Conservation (phyloP, 2,329 filamentous ascomycete genomes). For the Phialocephala sp. region DNA sequence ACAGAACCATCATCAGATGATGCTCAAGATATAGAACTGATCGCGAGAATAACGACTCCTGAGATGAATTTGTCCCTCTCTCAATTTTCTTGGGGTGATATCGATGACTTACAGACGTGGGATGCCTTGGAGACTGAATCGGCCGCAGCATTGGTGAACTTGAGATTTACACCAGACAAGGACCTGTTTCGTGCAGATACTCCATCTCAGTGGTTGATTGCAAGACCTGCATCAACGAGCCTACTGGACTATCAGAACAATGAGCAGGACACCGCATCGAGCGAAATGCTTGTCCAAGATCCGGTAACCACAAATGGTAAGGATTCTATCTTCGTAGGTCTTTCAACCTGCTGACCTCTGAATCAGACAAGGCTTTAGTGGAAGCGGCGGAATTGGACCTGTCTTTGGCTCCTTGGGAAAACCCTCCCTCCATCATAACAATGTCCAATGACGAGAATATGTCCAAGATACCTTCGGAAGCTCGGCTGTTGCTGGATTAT, state of each 20-base stretch:
- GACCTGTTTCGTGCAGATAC: constrained; percentile 2
- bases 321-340: not conserved
- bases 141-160: constrained; percentile 13
- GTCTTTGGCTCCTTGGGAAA: not conserved
- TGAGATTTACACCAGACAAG: constrained; percentile 13
- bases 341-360: not conserved
- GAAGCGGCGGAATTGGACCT: not conserved
- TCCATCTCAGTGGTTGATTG: constrained; percentile 13
- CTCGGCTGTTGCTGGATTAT: constrained; percentile 23
- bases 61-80: constrained; percentile 16
- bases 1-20: not conserved
- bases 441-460: constrained; percentile 24
- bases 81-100: constrained; percentile 16
- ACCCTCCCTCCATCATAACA: constrained; percentile 8
- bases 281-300: not conserved
- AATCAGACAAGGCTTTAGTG: not conserved
- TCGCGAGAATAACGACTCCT: constrained; percentile 1
- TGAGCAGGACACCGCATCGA: not conserved
- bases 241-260: not conserved
- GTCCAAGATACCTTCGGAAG: constrained; percentile 25
- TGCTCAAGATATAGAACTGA: constrained; percentile 4
- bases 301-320: not conserved
- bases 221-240: not conserved
- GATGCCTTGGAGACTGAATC: constrained; percentile 17
- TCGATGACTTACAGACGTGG: constrained; percentile 15